Evolutionary conservation across 331 rosid species (phyloP), one percentile per base, ranked within the genome.

Genomic region (Quercus phellos): DNA sequence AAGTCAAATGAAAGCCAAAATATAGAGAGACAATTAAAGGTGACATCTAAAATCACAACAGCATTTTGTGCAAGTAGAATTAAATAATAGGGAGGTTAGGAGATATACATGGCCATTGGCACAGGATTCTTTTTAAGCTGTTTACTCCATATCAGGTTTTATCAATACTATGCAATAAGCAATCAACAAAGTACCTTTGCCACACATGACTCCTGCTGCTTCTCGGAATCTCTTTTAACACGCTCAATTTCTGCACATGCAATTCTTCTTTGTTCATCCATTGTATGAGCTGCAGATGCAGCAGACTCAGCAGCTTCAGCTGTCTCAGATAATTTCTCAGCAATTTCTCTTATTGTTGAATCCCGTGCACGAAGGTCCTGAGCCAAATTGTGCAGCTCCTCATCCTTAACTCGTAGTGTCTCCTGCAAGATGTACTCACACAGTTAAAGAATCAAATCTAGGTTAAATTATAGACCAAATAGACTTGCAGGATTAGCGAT

Each of bases 301-400:
- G 99, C 99, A 24, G 96, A 97, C 91, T 95, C 99, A 3, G 99
- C 98, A 80, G 99, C 98, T 77, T 93, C 99, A 34, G 99, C 99
- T 51, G 99, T 95, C 85, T 95, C 99, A 51, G 99, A 83, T 64
- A 95, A 88, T 74, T 90, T 95, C 21, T 95, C 99, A 34, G 99
- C 98, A 73, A 95, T 91, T 53, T 90, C 96, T 83, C 84, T 91
- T 84, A 95, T 95, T 64, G 99, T 93, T 77, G 91, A 93, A 89
- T 95, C 96, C 5, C 97, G 93, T 69, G 99, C 90, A 60, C 99
- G 96, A 67, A 95, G 85, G 61, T 93, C 98, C 74, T 90, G 91
- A 79, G 99, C 91, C 87, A 95, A 84, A 87, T 84, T 95, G 61
- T 89, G 98, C 34, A 95, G 91, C 82, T 95, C 99, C 78, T 95